Base-by-base conservation (phyloP, 192 early-diverging fungal species). In the Chytriomyces confervae region DNA sequence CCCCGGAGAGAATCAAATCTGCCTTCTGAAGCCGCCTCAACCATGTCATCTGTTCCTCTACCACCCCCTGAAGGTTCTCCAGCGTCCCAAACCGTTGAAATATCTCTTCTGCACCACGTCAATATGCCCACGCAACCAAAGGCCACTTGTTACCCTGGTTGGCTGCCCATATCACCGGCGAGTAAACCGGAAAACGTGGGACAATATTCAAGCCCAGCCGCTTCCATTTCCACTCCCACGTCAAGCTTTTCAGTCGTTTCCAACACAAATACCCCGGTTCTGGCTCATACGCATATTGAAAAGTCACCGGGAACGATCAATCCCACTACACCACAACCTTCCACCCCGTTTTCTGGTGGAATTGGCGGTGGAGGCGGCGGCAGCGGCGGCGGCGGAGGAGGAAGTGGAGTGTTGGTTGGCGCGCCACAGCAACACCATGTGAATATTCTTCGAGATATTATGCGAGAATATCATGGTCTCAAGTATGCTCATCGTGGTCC, bases 231-330 rank as follows among this genome's bases (percentile, higher is more conserved):
- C 6, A 66, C 74, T 7, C 49, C 74, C 16, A 50, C 62, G 44
- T 61, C 74, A 27, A 23, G 46, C 9, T 51, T 51, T 36, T 18
- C 13, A 43, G 18, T 50, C 7, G n/a, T 48, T 18, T 66, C 74
- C 11, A 66, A 64, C 61, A 27, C 62, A 23, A 76, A 76, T 36
- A 76, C 74, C 7, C 74, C 74, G 16, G 63, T 76, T 36, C 50
- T 76, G 16, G 62, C 66, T 9, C 74, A 50, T 49, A 47, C 74
- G 29, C 16, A 10, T 5, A 53, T 66, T 9, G 66, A 64, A 36
- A 24, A 24, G 24, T 50, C 43, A 7, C 45, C 50, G 23, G 53
- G 53, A 36, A 44, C 61, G 51, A 51, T 66, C 47, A 11, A 76
- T 11, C 8, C 64, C 2, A 43, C 24, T 16, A 23, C 36, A 13